Evolutionary conservation across 164 flowering plant species (phyloP).

Genomic region (Vitis rupestris): DNA sequence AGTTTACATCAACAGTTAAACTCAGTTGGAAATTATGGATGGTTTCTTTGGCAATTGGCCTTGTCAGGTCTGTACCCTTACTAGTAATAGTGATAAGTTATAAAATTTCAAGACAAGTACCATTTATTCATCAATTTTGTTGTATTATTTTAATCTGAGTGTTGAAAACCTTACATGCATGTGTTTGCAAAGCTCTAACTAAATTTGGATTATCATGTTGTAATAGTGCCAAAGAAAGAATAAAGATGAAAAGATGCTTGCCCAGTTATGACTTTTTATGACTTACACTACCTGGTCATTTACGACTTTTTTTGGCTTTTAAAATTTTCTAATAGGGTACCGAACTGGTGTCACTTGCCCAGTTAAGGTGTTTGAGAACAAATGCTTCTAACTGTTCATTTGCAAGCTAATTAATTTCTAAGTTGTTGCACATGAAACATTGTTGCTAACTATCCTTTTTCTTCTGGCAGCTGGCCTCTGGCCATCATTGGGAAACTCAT

Average conservation of each 20-base stretch:
- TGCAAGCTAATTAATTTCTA: background rate
- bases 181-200: no score
- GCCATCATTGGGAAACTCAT: conserved; percentile 57
- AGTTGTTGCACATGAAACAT: background rate
- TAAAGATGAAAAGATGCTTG: no score
- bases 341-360: background rate
- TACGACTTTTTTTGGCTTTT: no score
- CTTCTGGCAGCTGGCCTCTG: conserved; percentile 62
- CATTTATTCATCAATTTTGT: background rate
- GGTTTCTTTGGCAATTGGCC: conserved; percentile 36
- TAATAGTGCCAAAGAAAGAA: no score
- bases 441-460: background rate
- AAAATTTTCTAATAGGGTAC: background rate
- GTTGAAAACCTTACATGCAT: no score
- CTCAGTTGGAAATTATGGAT: conserved; percentile 53
- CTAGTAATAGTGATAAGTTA: background rate
- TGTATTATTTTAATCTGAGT: background rate
- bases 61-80: conserved; percentile 48
- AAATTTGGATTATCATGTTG: no score
- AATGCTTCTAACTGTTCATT: background rate
- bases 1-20: conserved; percentile 48
- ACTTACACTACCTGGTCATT: no score
- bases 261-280: no score
- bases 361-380: background rate
- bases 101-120: background rate